Conservation (phyloP, 1,139 yeast genomes). For the Saccharomyces hybrid region DNA sequence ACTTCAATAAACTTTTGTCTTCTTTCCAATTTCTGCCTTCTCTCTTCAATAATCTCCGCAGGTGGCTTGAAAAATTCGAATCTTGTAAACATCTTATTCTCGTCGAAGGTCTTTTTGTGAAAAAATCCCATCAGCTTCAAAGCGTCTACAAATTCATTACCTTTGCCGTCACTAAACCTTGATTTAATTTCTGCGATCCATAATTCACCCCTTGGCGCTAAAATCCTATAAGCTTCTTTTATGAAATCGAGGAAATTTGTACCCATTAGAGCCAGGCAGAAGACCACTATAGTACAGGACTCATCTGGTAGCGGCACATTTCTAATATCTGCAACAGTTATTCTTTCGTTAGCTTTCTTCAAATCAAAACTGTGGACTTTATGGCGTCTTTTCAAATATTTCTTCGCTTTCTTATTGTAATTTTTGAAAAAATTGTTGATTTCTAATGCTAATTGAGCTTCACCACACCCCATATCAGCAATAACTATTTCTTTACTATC, state of each 20-base stretch:
- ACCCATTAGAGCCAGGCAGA: constrained; percentile 94
- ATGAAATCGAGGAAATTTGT: constrained; percentile 90
- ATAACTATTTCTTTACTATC: constrained; percentile 51
- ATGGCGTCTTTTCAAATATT: constrained; percentile 37
- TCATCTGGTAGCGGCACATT: constrained; percentile 76
- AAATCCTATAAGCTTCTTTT: constrained; percentile 77
- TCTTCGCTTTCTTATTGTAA: constrained; percentile 31
- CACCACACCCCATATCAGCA: constrained; percentile 99
- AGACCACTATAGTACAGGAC: constrained; percentile 76
- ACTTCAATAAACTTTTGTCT: constrained; percentile 66
- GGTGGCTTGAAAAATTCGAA: constrained; percentile 91
- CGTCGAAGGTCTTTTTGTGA: constrained; percentile 80
- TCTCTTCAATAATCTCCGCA: constrained; percentile 56
- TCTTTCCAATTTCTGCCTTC: constrained; percentile 54
- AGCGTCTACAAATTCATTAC: constrained; percentile 70
- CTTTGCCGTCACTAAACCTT: constrained; percentile 60
- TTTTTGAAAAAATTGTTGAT: constrained; percentile 43
- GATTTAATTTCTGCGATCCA: constrained; percentile 98
- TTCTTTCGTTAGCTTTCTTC: constrained; percentile 74
- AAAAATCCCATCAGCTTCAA: constrained; percentile 74
- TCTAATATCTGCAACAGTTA: constrained; percentile 91
- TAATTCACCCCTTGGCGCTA: constrained; percentile 85
- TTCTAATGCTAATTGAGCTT: constrained; percentile 75
- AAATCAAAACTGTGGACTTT: constrained; percentile 84
- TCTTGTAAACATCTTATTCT: constrained; percentile 87